phyloP scores from a whole-genome alignment of 495 filamentous ascomycete species.

The Pyrenula massariospora region DNA sequence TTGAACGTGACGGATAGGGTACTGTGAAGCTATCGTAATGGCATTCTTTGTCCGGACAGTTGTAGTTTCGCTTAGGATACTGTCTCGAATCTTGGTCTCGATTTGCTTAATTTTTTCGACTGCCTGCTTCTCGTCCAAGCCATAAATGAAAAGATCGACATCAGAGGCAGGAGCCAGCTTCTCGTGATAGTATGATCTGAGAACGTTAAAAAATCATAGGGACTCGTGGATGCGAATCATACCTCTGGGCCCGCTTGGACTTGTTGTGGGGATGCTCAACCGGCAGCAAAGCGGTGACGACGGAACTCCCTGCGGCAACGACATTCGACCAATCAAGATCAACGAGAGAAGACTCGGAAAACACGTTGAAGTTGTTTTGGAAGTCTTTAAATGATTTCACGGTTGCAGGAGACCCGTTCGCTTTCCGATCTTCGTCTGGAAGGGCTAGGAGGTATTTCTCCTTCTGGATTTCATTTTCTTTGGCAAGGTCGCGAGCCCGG shows the following conservation, averaged over 20 bases:
- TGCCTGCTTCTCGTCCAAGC: conserved; percentile 57
- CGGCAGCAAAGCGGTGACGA: conserved; percentile 60
- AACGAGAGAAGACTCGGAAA: conserved; percentile 52
- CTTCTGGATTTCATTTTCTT: conserved; percentile 46
- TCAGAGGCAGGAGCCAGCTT: conserved; percentile 70
- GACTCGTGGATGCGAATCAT: not conserved
- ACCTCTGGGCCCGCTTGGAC: conserved; percentile 46
- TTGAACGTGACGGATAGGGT: conserved; percentile 69
- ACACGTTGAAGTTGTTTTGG: conserved; percentile 62
- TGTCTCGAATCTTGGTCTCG: conserved; percentile 54
- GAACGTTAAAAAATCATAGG: conserved; percentile 1
- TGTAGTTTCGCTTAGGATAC: conserved; percentile 64
- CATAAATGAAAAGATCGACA: conserved; percentile 76
- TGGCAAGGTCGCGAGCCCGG: conserved; percentile 47
- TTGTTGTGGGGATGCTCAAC: conserved; percentile 51
- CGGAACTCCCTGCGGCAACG: conserved; percentile 64
- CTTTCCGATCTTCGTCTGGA: conserved; percentile 41
- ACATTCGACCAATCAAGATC: conserved; percentile 71
- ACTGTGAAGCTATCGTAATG: conserved; percentile 71
- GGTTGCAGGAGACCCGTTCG: conserved; percentile 49
- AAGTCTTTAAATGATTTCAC: conserved; percentile 56
- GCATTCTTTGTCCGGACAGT: conserved; percentile 72
- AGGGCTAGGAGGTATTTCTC: conserved; percentile 63
- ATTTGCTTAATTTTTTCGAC: conserved; percentile 74
- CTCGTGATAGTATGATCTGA: conserved; percentile 66